These are phyloP conservation scores for Themeda triandra DNA, from an alignment of 176 grass and related monocot genomes.

Conservation along the genomic window DNA sequence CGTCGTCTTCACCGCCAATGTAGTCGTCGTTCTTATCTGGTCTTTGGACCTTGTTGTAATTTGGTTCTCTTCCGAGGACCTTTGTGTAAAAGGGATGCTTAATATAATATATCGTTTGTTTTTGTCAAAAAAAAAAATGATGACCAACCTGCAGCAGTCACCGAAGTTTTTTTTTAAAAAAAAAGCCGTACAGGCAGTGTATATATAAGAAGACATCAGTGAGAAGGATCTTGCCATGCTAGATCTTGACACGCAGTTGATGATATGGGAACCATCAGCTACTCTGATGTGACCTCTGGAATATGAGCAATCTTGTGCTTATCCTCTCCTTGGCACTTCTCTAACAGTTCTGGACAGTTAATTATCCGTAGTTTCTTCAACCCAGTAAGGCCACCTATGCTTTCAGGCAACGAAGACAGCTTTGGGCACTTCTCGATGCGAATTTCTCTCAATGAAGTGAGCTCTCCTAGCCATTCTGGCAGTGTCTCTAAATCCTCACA, in stretches of 20 bases:
- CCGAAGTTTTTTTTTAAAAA: too few relatives aligned
- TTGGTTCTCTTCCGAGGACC: too few relatives aligned
- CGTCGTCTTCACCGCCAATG: too few relatives aligned
- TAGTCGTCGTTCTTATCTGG: too few relatives aligned
- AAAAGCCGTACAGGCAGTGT: too few relatives aligned
- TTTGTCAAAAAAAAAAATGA: too few relatives aligned
- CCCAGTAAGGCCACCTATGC: background rate
- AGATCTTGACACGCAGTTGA: too few relatives aligned
- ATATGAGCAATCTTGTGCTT: background rate
- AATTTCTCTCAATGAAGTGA: background rate
- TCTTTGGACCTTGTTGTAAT: too few relatives aligned
- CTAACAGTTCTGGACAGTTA: background rate
- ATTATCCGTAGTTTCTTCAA: background rate
- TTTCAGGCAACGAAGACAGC: background rate
- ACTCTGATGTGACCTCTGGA: background rate
- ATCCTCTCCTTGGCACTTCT: background rate
- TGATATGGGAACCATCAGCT: background rate
- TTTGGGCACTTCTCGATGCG: rapidly evolving
- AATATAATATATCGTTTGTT: too few relatives aligned
- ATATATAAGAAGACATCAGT: background rate
- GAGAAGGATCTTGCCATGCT: background rate
- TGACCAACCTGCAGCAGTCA: too few relatives aligned
- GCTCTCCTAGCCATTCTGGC: background rate
- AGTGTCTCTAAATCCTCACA: background rate
- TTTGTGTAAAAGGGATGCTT: too few relatives aligned